Evolutionary conservation across 805 yeast genomes (phyloP), one percentile per base, ranked within the genome.

Genomic region (Yarrowia sp.): DNA sequence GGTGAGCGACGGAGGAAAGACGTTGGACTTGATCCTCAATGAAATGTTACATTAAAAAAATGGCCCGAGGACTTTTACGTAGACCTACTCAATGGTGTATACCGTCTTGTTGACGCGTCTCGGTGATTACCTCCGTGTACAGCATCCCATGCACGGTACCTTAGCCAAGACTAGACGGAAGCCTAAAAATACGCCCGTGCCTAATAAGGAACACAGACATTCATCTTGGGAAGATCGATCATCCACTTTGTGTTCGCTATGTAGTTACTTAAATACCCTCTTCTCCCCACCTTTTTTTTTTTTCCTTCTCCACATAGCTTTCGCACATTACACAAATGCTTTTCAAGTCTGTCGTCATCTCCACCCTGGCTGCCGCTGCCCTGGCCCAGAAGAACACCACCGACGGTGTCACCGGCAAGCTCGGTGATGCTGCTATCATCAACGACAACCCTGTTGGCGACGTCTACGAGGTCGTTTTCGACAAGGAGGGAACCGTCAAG

Each of bases 391-490:
- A 55, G 61, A 55, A 55, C 61, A 41, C 61, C 61, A 55, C 61
- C 47, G 64, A 43, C 43, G 51, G 50, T 58, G 64, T 66, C 32
- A 66, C 67, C 42, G 68, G 68, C 14, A 66, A 58, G 66, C 68
- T 66, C 43, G 68, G 68, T 11, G 66, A 77, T 64, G 89, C 89
- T 0, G 86, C 87, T n/a, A 73, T 74, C 61, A 76, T 79, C 67
- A 76, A 74, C 33, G 80, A 78, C 67, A 83, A 84, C 68, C 85
- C 87, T 8, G 78, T 76, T 45, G 77, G 78, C 66, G 78, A 81
- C 28, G 78, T 83, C 61, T 87, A 85, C 32, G 77, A 83, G 71
- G 90, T 88, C 4, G 85, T 84, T 70, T 80, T 86, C 68, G 83
- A 83, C 39, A 85, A 83, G 64, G 76, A 74, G 53, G 80, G 77